Evolutionary conservation across 805 yeast species (phyloP).

Genomic region (Pichia californica): DNA sequence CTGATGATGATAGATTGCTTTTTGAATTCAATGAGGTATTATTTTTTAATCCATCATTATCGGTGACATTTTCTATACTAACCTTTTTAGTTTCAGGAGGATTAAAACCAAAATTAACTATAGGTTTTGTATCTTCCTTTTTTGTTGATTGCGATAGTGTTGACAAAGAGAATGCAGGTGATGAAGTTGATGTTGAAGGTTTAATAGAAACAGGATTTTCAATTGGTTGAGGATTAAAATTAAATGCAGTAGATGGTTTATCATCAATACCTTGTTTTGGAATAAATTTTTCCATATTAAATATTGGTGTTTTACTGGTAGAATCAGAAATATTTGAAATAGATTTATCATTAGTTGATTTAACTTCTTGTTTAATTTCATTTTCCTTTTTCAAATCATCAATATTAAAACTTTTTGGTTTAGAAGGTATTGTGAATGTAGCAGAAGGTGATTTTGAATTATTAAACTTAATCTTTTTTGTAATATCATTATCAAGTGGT

Average conservation of each 20-base stretch:
- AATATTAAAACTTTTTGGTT: slow-evolving; percentile 9
- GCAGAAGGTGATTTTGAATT: slow-evolving; percentile 10
- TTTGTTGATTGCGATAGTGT: too few relatives aligned
- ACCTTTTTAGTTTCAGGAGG: not conserved
- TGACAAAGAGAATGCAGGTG: not conserved
- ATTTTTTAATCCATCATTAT: not conserved
- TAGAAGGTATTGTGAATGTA: slow-evolving; percentile 13
- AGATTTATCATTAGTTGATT: too few relatives aligned
- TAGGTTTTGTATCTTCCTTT: not conserved
- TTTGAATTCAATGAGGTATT: too few relatives aligned
- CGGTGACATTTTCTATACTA: not conserved
- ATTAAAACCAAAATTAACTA: not conserved
- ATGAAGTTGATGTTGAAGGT: not conserved
- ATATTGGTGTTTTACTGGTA: not conserved
- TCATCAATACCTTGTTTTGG: not conserved
- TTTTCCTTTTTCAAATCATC: not conserved
- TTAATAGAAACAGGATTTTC: not conserved
- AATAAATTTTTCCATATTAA: not conserved
- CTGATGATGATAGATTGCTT: too few relatives aligned
- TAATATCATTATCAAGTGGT: slow-evolving; percentile 3
- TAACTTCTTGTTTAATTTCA: not conserved
- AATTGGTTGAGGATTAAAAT: not conserved
- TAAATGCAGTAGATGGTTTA: slow-evolving; percentile 5
- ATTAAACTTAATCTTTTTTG: slow-evolving; percentile 21
- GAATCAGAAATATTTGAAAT: too few relatives aligned